Conservation (phyloP, 2,329 filamentous ascomycete species). For the Aureobasidium mangrovei region DNA sequence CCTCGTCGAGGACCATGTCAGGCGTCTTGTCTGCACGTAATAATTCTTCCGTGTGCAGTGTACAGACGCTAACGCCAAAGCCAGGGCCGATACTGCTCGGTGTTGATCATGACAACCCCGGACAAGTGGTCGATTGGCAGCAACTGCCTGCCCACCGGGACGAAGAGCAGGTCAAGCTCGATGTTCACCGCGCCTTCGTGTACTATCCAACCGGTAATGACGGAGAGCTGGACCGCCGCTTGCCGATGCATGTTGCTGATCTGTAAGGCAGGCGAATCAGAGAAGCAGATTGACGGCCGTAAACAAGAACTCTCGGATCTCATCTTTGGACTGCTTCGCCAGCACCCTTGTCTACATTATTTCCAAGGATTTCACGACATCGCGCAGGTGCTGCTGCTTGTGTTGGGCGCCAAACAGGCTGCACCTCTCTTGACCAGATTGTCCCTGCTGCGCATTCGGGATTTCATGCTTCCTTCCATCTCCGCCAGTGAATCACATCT, state of each 20-base stretch:
- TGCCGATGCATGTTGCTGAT: conserved; percentile 6
- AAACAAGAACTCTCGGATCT: conserved; percentile 71
- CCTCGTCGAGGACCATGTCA: conserved; percentile 46
- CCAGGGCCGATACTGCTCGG: conserved; percentile 55
- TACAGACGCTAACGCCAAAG: background rate
- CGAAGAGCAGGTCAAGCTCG: conserved; percentile 82
- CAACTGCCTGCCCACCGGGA: conserved; percentile 69
- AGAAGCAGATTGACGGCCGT: conserved; percentile 58
- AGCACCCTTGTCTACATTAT: conserved; percentile 77
- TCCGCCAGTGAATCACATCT: conserved; percentile 75
- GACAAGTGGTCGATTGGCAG: conserved; percentile 40
- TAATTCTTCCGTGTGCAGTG: conserved; percentile 2
- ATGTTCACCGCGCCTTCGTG: conserved; percentile 93
- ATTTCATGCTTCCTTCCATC: conserved; percentile 93
- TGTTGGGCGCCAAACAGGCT: conserved; percentile 58
- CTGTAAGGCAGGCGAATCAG: conserved; percentile 51
- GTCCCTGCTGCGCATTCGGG: conserved; percentile 80
- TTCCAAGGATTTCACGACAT: conserved; percentile 99
- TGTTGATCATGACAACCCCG: conserved; percentile 21
- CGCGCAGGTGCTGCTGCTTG: conserved; percentile 85
- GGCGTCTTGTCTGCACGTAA: conserved; percentile 66
- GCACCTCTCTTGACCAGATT: conserved; percentile 64
- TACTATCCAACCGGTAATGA: conserved; percentile 75
- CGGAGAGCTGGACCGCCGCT: background rate
- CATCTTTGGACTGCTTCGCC: conserved; percentile 72